phyloP scores from a whole-genome alignment of 768 basidiomycete genomes.

The Candolleomyces efflorescens region DNA sequence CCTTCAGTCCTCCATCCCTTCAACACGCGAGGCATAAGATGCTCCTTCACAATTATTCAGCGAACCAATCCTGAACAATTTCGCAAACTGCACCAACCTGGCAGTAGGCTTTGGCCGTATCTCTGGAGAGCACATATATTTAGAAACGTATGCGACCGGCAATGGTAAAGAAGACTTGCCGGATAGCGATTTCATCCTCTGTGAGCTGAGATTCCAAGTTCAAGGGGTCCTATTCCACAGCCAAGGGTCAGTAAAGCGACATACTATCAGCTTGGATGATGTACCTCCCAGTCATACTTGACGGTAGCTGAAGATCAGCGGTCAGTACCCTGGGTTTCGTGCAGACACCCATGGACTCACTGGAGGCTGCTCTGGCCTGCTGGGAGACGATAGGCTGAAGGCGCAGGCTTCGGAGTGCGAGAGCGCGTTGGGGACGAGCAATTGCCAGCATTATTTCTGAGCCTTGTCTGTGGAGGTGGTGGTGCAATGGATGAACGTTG shows the following conservation, averaged over 20 bases:
- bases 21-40: constrained; percentile 82
- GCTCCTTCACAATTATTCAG: constrained; percentile 46
- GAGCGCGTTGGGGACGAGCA: background rate
- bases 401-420: background rate
- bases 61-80: background rate
- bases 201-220: constrained; percentile 75
- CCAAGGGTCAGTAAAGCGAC: background rate
- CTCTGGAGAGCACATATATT: constrained; percentile 37
- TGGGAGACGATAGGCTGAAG: background rate
- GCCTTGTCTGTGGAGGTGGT: background rate
- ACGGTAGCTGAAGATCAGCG: constrained; percentile 25
- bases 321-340: background rate
- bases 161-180: constrained; percentile 39
- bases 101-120: constrained; percentile 76
- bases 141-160: constrained; percentile 1
- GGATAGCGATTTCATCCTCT: constrained; percentile 86
- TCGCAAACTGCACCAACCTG: constrained; percentile 43
- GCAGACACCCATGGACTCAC: background rate
- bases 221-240: constrained; percentile 66
- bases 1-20: constrained; percentile 88
- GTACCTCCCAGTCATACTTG: constrained; percentile 45
- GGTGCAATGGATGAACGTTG: background rate
- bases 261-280: background rate
- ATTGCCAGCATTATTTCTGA: background rate
- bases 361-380: background rate